A percentile compares a stretch with the other conserved stretches of the same genome.
These are phyloP conservation scores for Aureobasidium zeae DNA, from an alignment of 2,329 filamentous ascomycete species.

Conservation along the genomic window DNA sequence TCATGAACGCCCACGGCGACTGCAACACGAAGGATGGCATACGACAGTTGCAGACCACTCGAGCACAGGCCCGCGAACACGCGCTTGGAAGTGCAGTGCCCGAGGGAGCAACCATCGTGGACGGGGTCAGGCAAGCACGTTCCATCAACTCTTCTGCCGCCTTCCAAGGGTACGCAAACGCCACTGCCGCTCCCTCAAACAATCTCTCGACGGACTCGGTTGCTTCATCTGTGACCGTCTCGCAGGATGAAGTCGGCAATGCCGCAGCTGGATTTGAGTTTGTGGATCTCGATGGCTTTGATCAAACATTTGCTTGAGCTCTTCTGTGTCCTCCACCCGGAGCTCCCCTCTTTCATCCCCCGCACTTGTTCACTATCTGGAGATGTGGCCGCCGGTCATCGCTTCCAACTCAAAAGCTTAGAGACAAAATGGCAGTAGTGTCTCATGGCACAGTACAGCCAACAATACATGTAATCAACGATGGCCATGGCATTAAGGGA, in stretches of 20 bases:
- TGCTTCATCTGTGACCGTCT: not conserved
- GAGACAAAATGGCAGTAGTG: too few species aligned
- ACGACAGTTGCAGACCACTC: constrained; percentile 6
- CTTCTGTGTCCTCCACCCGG: too few species aligned
- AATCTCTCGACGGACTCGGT: not conserved
- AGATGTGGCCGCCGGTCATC: too few species aligned
- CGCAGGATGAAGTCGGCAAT: constrained; percentile 7
- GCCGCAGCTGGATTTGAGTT: constrained; percentile 27
- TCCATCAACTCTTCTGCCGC: constrained; percentile 6
- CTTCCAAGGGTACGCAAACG: not conserved
- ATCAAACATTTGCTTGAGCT: constrained; percentile 4
- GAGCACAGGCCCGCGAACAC: constrained; percentile 22
- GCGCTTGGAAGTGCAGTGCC: constrained; percentile 38
- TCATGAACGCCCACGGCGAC: constrained; percentile 31
- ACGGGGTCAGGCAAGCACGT: constrained; percentile 31
- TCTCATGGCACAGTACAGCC: too few species aligned
- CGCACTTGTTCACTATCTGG: too few species aligned
- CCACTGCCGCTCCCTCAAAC: constrained; percentile 1
- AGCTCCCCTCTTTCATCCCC: not conserved
- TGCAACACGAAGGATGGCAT: constrained; percentile 20
- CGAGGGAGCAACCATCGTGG: constrained; percentile 29
- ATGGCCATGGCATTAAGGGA: too few species aligned
- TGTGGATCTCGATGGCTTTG: constrained; percentile 32
- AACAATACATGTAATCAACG: too few species aligned
- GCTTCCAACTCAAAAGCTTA: too few species aligned